Percentiles rank a stretch among this genome's conserved stretches.
These are phyloP conservation scores for Nephelium lappaceum DNA, from an alignment of 345 rosid genomes.

Conservation along the genomic window DNA sequence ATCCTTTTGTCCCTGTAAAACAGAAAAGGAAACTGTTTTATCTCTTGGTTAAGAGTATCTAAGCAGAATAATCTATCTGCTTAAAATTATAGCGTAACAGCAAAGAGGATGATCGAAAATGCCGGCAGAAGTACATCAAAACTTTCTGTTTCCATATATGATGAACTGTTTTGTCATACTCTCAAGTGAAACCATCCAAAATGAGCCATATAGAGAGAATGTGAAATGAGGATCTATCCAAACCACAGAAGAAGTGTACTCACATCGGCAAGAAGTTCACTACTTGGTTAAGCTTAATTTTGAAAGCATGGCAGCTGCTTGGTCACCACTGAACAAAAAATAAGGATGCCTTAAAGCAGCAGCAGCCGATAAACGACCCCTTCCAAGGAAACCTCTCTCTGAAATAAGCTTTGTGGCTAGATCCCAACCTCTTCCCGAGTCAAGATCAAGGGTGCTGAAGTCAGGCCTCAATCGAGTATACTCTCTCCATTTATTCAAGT, in stretches of 20 bases:
- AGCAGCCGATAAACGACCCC: slow-evolving; percentile 91
- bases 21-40: neutral
- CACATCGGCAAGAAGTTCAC: slow-evolving; percentile 16
- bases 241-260: slow-evolving; percentile 10
- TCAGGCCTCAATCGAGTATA: slow-evolving; percentile 72
- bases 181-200: neutral
- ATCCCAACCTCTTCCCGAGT: slow-evolving; percentile 97
- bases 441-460: slow-evolving; percentile 79
- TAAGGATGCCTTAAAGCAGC: slow-evolving; percentile 94
- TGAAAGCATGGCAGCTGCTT: slow-evolving; percentile 87
- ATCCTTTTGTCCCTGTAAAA: neutral
- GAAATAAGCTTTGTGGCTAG: slow-evolving; percentile 82
- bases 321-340: slow-evolving; percentile 89
- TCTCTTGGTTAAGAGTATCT: neutral
- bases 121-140: neutral
- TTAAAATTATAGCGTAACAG: neutral
- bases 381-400: slow-evolving; percentile 72
- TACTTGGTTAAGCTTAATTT: slow-evolving; percentile 70
- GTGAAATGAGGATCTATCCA: neutral
- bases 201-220: neutral
- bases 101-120: no score
- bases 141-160: neutral
- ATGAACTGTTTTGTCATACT: neutral
- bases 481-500: slow-evolving; percentile 77
- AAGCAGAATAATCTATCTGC: neutral